Evolutionary conservation across 768 basidiomycete species (phyloP).

Genomic region (Mycena albidolilacea): DNA sequence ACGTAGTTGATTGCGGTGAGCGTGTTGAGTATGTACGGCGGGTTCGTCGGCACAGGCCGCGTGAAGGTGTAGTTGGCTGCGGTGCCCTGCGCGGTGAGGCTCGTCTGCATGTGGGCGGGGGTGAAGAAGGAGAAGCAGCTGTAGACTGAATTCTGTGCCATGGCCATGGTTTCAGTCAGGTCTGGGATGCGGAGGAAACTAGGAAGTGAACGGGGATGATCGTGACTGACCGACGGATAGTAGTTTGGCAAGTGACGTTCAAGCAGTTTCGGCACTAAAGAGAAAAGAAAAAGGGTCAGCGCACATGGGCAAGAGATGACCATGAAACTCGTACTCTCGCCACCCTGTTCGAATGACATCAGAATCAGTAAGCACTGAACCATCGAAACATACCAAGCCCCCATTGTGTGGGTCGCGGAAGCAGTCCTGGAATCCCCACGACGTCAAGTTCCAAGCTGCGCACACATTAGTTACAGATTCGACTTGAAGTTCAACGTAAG

Average conservation of each 20-base stretch:
- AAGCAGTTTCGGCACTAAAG: slow-evolving; percentile 58
- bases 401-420: slow-evolving; percentile 58
- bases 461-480: neutral
- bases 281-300: neutral
- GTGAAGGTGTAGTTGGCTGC: slow-evolving; percentile 57
- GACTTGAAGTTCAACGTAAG: neutral
- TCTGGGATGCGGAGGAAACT: neutral
- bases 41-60: slow-evolving; percentile 50
- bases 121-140: slow-evolving; percentile 79
- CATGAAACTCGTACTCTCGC: slow-evolving; percentile 46
- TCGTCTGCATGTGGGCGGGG: slow-evolving; percentile 60
- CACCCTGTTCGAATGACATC: slow-evolving; percentile 40
- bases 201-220: neutral
- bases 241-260: slow-evolving; percentile 58
- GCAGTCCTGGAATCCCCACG: slow-evolving; percentile 69
- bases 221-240: slow-evolving; percentile 51
- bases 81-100: slow-evolving; percentile 56
- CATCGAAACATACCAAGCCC: slow-evolving; percentile 36
- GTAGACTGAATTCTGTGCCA: slow-evolving; percentile 62
- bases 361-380: neutral
- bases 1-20: slow-evolving; percentile 50
- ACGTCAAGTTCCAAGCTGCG: slow-evolving; percentile 58
- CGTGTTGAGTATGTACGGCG: slow-evolving; percentile 49
- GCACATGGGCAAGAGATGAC: neutral
- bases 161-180: neutral